Conservation (phyloP, 2,329 filamentous ascomycete genomes). For the Teratosphaeria viscida region DNA sequence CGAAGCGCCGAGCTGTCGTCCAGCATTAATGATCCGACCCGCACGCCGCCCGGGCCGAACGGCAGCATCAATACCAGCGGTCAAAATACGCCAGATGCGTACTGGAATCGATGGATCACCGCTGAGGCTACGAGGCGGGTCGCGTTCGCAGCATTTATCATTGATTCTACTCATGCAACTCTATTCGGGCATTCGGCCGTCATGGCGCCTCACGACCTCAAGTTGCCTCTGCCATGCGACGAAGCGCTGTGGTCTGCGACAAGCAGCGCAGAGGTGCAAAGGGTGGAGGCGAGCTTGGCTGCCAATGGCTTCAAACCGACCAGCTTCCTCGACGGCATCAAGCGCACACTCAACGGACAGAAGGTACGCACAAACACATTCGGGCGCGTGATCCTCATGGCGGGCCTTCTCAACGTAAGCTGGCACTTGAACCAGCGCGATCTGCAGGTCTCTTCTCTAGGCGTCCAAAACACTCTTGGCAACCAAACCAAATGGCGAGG, state of each 20-base stretch:
- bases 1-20: constrained; percentile 75
- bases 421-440: constrained; percentile 98
- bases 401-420: constrained; percentile 81
- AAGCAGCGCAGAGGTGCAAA: constrained; percentile 73
- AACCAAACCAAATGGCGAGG: constrained; percentile 86
- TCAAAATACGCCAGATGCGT: constrained; percentile 66
- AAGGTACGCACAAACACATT: constrained; percentile 86
- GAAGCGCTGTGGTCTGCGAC: constrained; percentile 87
- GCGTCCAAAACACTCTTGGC: constrained; percentile 67
- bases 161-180: constrained; percentile 91
- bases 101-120: constrained; percentile 94
- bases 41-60: constrained; percentile 37
- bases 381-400: constrained; percentile 86
- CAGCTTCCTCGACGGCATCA: constrained; percentile 83
- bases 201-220: constrained; percentile 95
- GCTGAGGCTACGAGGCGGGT: constrained; percentile 82
- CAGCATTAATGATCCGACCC: constrained; percentile 49
- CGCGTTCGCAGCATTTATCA: constrained; percentile 87
- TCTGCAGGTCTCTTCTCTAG: constrained; percentile 79
- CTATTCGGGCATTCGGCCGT: constrained; percentile 97
- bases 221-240: constrained; percentile 81
- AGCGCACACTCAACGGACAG: constrained; percentile 76
- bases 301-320: constrained; percentile 74
- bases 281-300: constrained; percentile 69
- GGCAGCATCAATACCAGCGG: constrained; percentile 34